Base-by-base conservation (phyloP, 352 stramenopile species). In the Phytophthora ohioensis region DNA sequence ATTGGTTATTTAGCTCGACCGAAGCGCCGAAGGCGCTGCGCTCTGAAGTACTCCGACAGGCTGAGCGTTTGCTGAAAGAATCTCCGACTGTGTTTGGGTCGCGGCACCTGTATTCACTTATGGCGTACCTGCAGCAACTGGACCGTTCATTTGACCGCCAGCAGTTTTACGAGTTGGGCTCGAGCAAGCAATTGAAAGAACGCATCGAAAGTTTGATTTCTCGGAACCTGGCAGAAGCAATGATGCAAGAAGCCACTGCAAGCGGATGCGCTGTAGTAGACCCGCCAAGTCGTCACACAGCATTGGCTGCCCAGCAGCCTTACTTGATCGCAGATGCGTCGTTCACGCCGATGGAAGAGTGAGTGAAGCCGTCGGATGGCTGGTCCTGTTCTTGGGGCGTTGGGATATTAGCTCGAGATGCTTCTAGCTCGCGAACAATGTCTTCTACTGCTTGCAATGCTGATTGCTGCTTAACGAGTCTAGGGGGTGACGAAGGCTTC, bases 121-220 rank as follows among this genome's bases (percentile, higher is more conserved):
- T 92, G 75, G 75, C 74, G 11, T 93, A 89, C 32, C 47, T 95
- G 8, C 73, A 86, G 61, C 76, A 83, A 47, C 71, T 92, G 34
- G 82, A 93, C 41, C 84, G 85, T 45, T 79, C 85, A 27, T 92
- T 95, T 71, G 81, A 91, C 46, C 62, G 65, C n/a, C 57, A 75
- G 27, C 57, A 82, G 34, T 91, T 91, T 45, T 79, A 81, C 57
- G 60, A 74, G 8, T 71, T 69, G 34, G 59, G 71, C 11, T 74
- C 62, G 4, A 89, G 90, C 47, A 52, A 69, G n/a, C 76, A 86
- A 53, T 61, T 90, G 9, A 87, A 90, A 53, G 62, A 75, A 38
- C 74, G 77, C 11, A 77, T 91, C 15, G 70, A 91, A 63, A 78
- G 49, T 46, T 73, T 91, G 21, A 69, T 89, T 51, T 76, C 81